These are phyloP conservation scores for Leavenworthia alabamica DNA, from an alignment of 345 rosid species.

Conservation along the genomic window DNA sequence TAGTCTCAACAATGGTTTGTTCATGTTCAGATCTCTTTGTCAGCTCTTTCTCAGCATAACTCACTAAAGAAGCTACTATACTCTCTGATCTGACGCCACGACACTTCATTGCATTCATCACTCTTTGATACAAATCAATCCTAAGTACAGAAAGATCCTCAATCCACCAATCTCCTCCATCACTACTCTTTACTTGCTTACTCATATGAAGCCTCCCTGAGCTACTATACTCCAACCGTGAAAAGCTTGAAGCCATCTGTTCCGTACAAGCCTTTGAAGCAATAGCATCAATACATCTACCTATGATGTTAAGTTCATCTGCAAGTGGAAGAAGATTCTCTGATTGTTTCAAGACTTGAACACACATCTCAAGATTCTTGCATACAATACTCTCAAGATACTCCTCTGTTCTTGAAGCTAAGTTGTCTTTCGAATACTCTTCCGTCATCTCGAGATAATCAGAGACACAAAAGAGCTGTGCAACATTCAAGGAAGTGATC, in stretches of 20 bases:
- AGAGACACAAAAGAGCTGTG: constrained; percentile 70
- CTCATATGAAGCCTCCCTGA: constrained; percentile 97
- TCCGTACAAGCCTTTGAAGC: constrained; percentile 88
- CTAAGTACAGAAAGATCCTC: constrained; percentile 83
- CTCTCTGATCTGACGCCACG: constrained; percentile 97
- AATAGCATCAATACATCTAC: constrained; percentile 83
- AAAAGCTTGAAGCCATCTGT: constrained; percentile 95
- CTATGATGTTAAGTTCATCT: constrained; percentile 68
- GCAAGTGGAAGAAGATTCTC: constrained; percentile 88
- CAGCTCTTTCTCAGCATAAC: constrained; percentile 80
- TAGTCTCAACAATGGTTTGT: constrained; percentile 68
- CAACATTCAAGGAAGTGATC: constrained; percentile 81
- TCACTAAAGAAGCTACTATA: constrained; percentile 76
- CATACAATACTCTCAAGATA: constrained; percentile 77
- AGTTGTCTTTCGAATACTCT: constrained; percentile 80
- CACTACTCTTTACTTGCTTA: constrained; percentile 53
- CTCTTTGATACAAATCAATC: constrained; percentile 72
- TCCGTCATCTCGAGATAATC: constrained; percentile 96
- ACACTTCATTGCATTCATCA: constrained; percentile 85
- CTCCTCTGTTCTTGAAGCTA: constrained; percentile 83
- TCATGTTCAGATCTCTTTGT: constrained; percentile 83
- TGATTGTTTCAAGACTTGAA: constrained; percentile 80
- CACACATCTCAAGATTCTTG: constrained; percentile 83
- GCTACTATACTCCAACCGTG: constrained; percentile 91
- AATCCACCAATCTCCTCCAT: constrained; percentile 96